Evolutionary conservation across 140 eudicot genomes (phyloP), one percentile per base, ranked within the genome.

Genomic region (Erigeron philadelphicus): DNA sequence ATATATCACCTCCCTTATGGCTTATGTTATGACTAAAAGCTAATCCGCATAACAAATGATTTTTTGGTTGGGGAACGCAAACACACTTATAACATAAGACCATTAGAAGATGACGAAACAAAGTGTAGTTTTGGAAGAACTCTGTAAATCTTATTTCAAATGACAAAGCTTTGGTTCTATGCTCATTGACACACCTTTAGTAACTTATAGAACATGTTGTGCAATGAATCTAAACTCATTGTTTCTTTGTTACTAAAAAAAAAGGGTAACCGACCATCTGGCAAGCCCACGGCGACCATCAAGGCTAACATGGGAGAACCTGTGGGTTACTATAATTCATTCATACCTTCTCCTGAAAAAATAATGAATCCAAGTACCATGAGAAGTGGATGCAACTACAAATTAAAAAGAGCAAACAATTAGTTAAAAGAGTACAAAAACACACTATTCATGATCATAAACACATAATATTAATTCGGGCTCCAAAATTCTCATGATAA

Each of bases 351-450:
- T 18, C 97, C 97, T 0, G 84, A 61, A 11, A 85, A 70, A 16
- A 87, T 46, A 68, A 90, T 11, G 72, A 87, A 80, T 41, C 96
- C 96, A 67, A 90, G 67, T 64, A 79, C 71, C 88, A 82, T 90
- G 0, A 87, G 77, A 64, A 90, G 83, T 13, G 95, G 95, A 57
- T 90, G 97, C 44, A 85, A 62, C 97, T 90, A 76, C 72, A 82
- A 47, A 62, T 48, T 49, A 64, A 67, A 65, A 25, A 8, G 42
- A 11, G 35, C 48, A 49, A 66, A 52, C 61, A 35, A 5, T 2
- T 9, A 64, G 17, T 23, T 54, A 44, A n/a, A 64, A 12, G 59
- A 10, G 1, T 46, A 46, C 4, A 11, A 19, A 54, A 19, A 13
- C 63, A 11, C 38, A 55, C 25, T 56, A 56, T 15, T 19, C 31